A percentile compares a stretch with the other conserved stretches of the same genome.
Evolutionary conservation across 768 basidiomycete genomes (phyloP).

Genomic region (Tricholoma hemisulphureum): DNA sequence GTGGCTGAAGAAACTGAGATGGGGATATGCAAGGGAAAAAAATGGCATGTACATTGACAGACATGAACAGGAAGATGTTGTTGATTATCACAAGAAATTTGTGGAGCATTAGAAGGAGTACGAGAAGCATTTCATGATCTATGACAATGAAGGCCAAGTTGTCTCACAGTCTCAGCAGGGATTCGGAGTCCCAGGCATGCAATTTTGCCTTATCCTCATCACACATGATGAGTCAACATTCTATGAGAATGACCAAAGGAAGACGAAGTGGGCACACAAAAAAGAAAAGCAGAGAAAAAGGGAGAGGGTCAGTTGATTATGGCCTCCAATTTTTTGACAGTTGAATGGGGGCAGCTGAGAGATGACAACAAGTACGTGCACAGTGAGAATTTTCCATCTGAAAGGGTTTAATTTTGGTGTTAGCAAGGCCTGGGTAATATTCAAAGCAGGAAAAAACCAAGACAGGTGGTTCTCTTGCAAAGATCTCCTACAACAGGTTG

Average conservation of each 20-base stretch:
- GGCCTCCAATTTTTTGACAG: neutral
- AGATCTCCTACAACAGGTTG: neutral
- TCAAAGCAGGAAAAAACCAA: neutral
- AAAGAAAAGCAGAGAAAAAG: neutral
- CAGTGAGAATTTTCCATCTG: no score
- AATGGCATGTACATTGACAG: no score
- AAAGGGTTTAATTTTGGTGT: no score
- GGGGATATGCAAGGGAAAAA: neutral
- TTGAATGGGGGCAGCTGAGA: no score
- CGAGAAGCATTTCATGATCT: no score
- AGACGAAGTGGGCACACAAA: neutral
- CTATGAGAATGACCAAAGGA: no score
- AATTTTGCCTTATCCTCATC: neutral
- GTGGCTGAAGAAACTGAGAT: conserved; percentile 5
- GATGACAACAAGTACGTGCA: no score
- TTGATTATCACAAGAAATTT: conserved; percentile 28
- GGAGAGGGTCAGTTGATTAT: neutral
- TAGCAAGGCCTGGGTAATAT: neutral
- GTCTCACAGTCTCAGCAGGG: conserved; percentile 9
- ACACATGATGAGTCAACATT: neutral
- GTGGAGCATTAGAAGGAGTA: conserved; percentile 24
- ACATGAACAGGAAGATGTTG: conserved; percentile 34
- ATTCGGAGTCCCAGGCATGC: conserved; percentile 15
- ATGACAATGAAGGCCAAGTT: conserved; percentile 26
- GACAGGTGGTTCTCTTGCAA: neutral